These are phyloP conservation scores for maize (Zea mays) DNA, from an alignment of 176 grass and related monocot genomes.

Conservation along the genomic window DNA sequence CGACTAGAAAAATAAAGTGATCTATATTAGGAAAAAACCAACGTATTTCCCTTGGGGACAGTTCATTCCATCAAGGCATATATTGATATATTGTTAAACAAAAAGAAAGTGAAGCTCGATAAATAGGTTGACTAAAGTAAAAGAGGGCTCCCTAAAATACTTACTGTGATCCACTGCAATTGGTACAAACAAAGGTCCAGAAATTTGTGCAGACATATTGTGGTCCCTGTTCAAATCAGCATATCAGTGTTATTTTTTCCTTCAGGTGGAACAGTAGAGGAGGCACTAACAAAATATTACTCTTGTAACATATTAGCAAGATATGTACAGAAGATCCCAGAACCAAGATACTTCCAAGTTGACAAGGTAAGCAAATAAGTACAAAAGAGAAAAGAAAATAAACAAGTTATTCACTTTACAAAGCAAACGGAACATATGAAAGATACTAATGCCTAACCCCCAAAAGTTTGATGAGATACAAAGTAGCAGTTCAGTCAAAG, in stretches of 20 bases:
- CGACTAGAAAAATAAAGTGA: conserved; percentile 53
- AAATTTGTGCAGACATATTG: conserved; percentile 99
- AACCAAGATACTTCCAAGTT: neutral
- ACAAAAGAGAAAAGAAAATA: conserved; percentile 6
- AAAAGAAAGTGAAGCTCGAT: neutral
- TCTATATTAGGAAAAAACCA: neutral
- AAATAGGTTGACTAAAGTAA: conserved; percentile 15
- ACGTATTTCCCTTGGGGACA: conserved; percentile 10
- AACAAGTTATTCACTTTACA: conserved; percentile 20
- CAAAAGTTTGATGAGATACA: neutral
- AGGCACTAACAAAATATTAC: neutral
- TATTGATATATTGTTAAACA: conserved; percentile 25
- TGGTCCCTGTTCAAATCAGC: conserved; percentile 72
- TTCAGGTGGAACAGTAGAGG: neutral
- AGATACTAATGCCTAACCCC: neutral
- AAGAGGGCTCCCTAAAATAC: conserved; percentile 47
- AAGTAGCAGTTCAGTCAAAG: conserved; percentile 4
- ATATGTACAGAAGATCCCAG: conserved; percentile 5
- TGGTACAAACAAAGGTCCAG: conserved; percentile 95
- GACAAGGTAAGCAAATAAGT: conserved; percentile 8
- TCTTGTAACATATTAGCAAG: neutral
- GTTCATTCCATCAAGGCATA: neutral
- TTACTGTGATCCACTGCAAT: conserved; percentile 99
- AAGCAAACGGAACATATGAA: conserved; percentile 31
- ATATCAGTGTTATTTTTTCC: conserved; percentile 37